Base-by-base conservation (phyloP, 169 alveolate genomes). In the Babesia bigemina region DNA sequence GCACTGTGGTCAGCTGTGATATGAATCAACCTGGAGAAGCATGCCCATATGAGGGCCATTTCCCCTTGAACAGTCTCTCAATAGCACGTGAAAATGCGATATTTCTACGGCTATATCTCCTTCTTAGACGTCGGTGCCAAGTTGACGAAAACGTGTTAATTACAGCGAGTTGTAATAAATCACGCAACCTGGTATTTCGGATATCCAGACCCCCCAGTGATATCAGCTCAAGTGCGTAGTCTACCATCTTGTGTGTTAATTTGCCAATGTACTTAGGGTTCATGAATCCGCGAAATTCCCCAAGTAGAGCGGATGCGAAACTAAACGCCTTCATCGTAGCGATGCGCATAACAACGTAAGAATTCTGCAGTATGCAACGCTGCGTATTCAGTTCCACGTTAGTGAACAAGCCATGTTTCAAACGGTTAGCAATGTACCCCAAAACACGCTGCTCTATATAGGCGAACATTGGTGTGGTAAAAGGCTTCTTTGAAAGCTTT, bases 281-380 rank as follows among this genome's bases (percentile, higher is more conserved):
- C 13, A 74, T 60, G 70, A 83, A 83, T n/a, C 90, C 85, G 49
- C 90, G 86, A 50, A 75, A 75, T 21, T 83, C 67, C 17, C 24
- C 39, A 22, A 48, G n/a, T 28, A 83, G 42, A 16, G 81, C 82
- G 24, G 45, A 22, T 11, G 47, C 47, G 21, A 79, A 56, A 62
- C 86, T 49, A 22, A 29, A 8, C 47, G 75, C 28, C 60, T 83
- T 83, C 65, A 83, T 50, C 28, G 63, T 49, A 42, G 84, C 66
- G 9, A 70, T 66, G 17, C 85, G 66, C 86, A 83, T 65, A 11
- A 61, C 82, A 16, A 66, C 45, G 28, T 83, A 83, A 4, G 86
- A 12, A 61, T 83, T 83, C 29, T 75, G 70, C 42, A 83, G 14
- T 0, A 83, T 77, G 36, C 86, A 83, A 45, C 44, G 52, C 42